Base-by-base conservation (phyloP, 306 rosid species). In the Fragaria nilgerrensis region DNA sequence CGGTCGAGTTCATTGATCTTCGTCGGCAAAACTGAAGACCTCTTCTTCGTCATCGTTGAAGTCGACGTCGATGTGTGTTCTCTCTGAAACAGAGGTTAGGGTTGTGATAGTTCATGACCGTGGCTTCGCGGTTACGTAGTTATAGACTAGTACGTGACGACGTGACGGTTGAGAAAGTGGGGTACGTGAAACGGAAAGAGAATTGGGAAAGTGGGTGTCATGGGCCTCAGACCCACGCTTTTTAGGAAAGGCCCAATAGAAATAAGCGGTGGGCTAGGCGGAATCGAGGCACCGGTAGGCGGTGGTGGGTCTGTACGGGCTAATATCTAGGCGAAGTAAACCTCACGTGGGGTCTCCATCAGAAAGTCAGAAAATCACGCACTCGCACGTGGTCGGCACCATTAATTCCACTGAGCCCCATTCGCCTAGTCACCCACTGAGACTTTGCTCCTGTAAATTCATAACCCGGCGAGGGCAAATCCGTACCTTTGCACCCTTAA, bases 1-100 rank as follows among this genome's bases (percentile, higher is more conserved):
- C 77, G 52, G 27, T 85, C 79, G 0, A 89, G 80, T 81, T 89
- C 95, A 1, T 76, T 12, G 13, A 92, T 53, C 68, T 81, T 89
- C 70, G 79, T 64, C 17, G 73, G 82, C 62, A 91, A 58, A 7
- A 41, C 61, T 41, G 70, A 61, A 65, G 47, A 56, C 14, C 58
- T 71, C 84, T 64, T 74, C 5, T 78, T 70, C 91, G 81, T 81
- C 48, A 50, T 85, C 22, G 27, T 32, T 63, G 68, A 63, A 63
- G 32, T 17, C 7, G 41, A 37, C 41, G 41, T 37, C 9, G 7
- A 36, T 36, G 41, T 37, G 41, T 37, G 8, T 37, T 0, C 0
- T 37, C 41, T 37, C 41, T 5, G 41, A 37, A 37, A 37, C 41
- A 37, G 41, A 37, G 41, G 1, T 37, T 37, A 37, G 41, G 41